Evolutionary conservation across 2,329 filamentous ascomycete genomes (phyloP), one percentile per base, ranked within the genome.

Genomic region (Diaporthe nobilis): DNA sequence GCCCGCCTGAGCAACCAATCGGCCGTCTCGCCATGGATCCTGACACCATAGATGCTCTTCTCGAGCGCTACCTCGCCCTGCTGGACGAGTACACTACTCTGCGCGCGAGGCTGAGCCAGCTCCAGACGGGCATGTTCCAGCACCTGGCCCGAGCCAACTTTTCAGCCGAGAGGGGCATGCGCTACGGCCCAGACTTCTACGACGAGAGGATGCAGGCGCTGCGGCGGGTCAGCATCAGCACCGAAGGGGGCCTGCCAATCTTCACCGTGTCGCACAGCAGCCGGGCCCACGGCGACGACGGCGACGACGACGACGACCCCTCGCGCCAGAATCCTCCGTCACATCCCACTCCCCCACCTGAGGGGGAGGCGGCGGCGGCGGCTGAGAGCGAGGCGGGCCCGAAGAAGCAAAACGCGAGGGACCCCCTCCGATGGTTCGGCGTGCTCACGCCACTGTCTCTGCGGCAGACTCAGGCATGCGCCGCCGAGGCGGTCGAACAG

Each of bases 61-160:
- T 95, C 34, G 89, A 90, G 82, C 88, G 86, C 47, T 95, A 95
- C 81, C 90, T 96, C 13, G 77, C 82, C 72, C 87, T 94, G 1
- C 85, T 96, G 1, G 88, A 95, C 82, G 86, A 91, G 79, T 95
- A 96, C 85, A 90, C 91, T 17, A 82, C 83, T 28, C 88, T 94
- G 4, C 90, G 90, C 76, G 81, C 85, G 37, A 82, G 88, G 58
- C 87, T 95, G 51, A 86, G 86, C 58, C 81, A 82, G 17, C 84
- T 90, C 28, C 89, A 94, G 78, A 85, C 88, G 28, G 84, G 85
- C 71, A 88, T 94, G 78, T 90, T 87, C 80, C 88, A 90, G 74
- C 85, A 86, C 78, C 87, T 96, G 55, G 92, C 94, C n/a, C 90
- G 94, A 75, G 94, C 94, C 77, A 95, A 95, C 84, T 95, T 94